These are phyloP conservation scores for Blastocystis sp. DNA, from an alignment of 352 stramenopile genomes.

Conservation along the genomic window DNA sequence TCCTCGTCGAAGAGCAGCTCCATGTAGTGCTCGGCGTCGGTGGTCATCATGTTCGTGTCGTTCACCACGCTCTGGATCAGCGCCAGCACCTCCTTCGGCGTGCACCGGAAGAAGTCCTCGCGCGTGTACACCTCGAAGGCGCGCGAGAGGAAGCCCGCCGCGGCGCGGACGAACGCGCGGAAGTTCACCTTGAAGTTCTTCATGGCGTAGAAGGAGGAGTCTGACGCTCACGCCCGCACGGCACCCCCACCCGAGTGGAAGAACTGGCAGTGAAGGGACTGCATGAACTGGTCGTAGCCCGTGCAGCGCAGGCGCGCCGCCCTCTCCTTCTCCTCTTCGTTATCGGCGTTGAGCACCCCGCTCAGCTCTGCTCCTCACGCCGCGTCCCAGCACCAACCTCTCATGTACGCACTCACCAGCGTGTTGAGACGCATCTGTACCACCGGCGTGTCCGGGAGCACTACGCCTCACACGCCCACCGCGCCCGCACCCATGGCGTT, in stretches of 20 bases:
- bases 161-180: background rate
- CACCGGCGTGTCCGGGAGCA: background rate
- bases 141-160: background rate
- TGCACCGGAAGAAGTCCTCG: background rate
- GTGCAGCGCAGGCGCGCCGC: background rate
- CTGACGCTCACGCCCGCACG: background rate
- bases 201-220: constrained; percentile 35
- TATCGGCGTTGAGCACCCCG: background rate
- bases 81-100: background rate
- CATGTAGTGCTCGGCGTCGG: constrained; percentile 19
- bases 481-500: background rate
- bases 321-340: background rate
- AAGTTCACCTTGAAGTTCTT: constrained; percentile 7
- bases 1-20: constrained; percentile 5
- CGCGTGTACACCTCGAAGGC: constrained; percentile 8
- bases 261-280: constrained; percentile 63
- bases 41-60: constrained; percentile 17
- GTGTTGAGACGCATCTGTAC: background rate
- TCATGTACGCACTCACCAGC: background rate
- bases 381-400: background rate
- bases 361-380: background rate
- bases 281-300: constrained; percentile 64
- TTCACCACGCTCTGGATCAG: background rate
- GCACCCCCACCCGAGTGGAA: constrained; percentile 24
- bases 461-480: background rate